Evolutionary conservation across 352 stramenopile genomes (phyloP).

Genomic region (Aphanomyces stellatus): DNA sequence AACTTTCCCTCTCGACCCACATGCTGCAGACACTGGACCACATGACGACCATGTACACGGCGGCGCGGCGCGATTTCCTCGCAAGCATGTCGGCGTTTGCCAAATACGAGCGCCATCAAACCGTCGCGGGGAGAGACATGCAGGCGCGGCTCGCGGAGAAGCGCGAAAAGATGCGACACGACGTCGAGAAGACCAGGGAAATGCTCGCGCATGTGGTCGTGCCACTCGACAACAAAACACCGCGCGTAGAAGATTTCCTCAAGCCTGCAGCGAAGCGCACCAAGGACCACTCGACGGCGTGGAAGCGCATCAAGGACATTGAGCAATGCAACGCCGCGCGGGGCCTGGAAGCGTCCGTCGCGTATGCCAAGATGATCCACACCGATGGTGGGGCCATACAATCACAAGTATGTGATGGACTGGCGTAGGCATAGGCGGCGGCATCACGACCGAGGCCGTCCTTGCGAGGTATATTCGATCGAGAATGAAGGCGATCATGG

Average conservation of each 20-base stretch:
- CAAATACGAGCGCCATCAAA: not conserved
- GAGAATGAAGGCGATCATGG: not conserved
- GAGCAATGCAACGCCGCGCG: constrained; percentile 9
- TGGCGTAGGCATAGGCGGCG: not conserved
- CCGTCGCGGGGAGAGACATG: not conserved
- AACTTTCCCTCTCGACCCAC: constrained; percentile 7
- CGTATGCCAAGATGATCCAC: not conserved
- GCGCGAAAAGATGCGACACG: not conserved
- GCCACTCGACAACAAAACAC: not conserved
- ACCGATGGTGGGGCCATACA: not conserved
- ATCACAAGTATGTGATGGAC: not conserved
- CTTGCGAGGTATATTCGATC: not conserved
- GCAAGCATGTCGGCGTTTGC: not conserved
- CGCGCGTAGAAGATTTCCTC: not conserved
- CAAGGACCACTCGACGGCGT: not conserved
- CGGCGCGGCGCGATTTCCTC: constrained; percentile 5
- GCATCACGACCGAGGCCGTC: not conserved
- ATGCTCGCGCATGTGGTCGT: not conserved
- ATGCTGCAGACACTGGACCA: constrained; percentile 2
- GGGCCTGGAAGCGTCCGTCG: not conserved
- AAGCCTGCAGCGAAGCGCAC: not conserved
- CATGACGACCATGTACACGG: constrained; percentile 1
- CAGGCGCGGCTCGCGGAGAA: not conserved
- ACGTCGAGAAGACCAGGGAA: constrained; percentile 1
- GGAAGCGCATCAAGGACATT: constrained; percentile 4